A percentile compares a stretch with the other conserved stretches of the same genome.
phyloP scores from a whole-genome alignment of 108 stramenopile species.

The Cyclotella kingstonii region DNA sequence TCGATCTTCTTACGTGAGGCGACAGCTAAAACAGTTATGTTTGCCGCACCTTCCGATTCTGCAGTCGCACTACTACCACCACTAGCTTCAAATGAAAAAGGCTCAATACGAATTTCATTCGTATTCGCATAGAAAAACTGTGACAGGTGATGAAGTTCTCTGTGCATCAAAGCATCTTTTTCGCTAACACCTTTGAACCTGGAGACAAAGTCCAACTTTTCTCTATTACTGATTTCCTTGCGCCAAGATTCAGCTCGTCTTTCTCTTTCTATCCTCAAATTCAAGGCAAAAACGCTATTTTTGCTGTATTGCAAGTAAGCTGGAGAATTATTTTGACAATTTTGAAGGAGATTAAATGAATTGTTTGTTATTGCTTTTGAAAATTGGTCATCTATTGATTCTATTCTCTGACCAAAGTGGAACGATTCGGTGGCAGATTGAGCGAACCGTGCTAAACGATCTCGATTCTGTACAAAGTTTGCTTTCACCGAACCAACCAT shows the following conservation, averaged over 20 bases:
- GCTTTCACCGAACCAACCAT: slow-evolving; percentile 34
- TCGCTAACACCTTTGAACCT: slow-evolving; percentile 46
- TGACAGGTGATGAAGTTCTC: slow-evolving; percentile 72
- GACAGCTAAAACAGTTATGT: slow-evolving; percentile 52
- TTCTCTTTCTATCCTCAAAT: slow-evolving; percentile 69
- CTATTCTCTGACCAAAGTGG: slow-evolving; percentile 2
- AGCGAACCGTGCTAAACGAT: slow-evolving; percentile 39
- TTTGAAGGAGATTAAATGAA: slow-evolving; percentile 15
- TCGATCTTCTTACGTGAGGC: slow-evolving; percentile 62
- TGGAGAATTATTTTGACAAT: slow-evolving; percentile 44
- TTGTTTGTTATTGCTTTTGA: slow-evolving; percentile 6
- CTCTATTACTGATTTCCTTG: slow-evolving; percentile 40
- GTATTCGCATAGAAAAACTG: slow-evolving; percentile 71
- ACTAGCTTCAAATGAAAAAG: slow-evolving; percentile 17
- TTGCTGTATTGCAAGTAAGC: slow-evolving; percentile 69
- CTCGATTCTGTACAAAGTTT: slow-evolving; percentile 39
- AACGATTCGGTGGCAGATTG: slow-evolving; percentile 37
- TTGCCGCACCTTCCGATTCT: slow-evolving; percentile 20
- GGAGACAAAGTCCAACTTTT: slow-evolving; percentile 41
- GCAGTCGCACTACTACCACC: no score
- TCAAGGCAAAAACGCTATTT: slow-evolving; percentile 75
- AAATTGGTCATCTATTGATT: background rate
- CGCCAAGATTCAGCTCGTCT: slow-evolving; percentile 60
- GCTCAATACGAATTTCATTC: slow-evolving; percentile 55
- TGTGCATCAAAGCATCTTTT: slow-evolving; percentile 49